phyloP scores from a whole-genome alignment of 2,329 filamentous ascomycete species.

The Monilinia vaccinii-corymbosi region DNA sequence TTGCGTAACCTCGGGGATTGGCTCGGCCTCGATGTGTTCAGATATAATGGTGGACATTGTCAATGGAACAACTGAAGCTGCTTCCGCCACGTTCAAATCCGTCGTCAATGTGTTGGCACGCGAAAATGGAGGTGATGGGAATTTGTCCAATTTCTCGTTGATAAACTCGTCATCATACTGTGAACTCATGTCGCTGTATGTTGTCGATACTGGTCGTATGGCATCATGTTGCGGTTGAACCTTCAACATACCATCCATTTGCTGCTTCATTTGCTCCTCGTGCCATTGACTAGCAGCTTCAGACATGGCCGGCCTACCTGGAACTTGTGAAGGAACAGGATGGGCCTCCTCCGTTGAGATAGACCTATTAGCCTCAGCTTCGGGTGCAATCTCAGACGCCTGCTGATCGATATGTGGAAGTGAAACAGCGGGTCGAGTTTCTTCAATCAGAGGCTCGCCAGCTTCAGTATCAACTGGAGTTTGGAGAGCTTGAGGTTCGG shows the following conservation, averaged over 20 bases:
- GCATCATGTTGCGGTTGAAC: conserved; percentile 13
- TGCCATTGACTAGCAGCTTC: conserved; percentile 28
- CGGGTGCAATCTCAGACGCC: conserved; percentile 14
- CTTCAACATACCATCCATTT: conserved; percentile 15
- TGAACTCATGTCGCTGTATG: conserved; percentile 44
- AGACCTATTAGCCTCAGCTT: conserved; percentile 14
- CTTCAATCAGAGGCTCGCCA: not conserved
- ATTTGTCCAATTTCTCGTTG: conserved; percentile 43
- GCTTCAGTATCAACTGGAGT: not conserved
- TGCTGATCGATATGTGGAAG: not conserved
- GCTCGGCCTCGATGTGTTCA: conserved; percentile 31
- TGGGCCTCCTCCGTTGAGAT: conserved; percentile 14
- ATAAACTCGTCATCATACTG: conserved; percentile 41
- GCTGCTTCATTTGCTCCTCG: conserved; percentile 24
- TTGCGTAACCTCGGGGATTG: not conserved
- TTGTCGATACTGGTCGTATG: conserved; percentile 38
- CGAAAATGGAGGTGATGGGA: conserved; percentile 44
- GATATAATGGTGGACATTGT: conserved; percentile 30
- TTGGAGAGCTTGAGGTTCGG: not conserved
- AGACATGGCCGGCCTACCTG: conserved; percentile 16
- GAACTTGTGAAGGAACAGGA: conserved; percentile 17
- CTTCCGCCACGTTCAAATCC: conserved; percentile 9
- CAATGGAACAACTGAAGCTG: conserved; percentile 14
- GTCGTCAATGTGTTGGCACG: conserved; percentile 24
- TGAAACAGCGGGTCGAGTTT: not conserved